phyloP scores from a whole-genome alignment of 805 yeast species.

The Nakazawaea sp. region DNA sequence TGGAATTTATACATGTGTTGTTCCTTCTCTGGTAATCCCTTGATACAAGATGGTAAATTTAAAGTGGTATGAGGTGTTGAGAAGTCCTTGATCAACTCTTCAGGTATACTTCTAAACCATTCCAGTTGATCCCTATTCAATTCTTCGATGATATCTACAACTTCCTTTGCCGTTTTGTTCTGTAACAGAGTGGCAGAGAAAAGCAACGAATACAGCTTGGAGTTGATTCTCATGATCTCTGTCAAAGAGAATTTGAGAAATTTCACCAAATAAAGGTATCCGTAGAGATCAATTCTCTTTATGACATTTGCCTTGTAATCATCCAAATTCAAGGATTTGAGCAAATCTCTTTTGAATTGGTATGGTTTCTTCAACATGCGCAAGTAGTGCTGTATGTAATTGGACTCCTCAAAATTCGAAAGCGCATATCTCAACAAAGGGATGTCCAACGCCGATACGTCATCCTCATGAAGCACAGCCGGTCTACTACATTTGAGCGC shows the following conservation, averaged over 20 bases:
- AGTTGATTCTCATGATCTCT: constrained; percentile 1
- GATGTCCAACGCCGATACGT: constrained; percentile 23
- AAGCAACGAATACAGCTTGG: constrained; percentile 19
- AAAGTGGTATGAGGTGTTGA: neutral
- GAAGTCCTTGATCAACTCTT: constrained; percentile 14
- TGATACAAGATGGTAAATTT: neutral
- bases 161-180: constrained; percentile 14
- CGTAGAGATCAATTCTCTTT: neutral
- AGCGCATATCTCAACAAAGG: constrained; percentile 4
- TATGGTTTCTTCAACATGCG: neutral
- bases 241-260: neutral
- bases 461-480: constrained; percentile 34
- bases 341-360: neutral
- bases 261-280: neutral
- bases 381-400: neutral
- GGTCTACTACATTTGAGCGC: constrained; percentile 43
- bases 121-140: constrained; percentile 19
- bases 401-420: neutral
- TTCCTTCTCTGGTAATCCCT: neutral
- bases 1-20: neutral
- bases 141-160: constrained; percentile 10
- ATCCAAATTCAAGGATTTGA: neutral
- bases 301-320: neutral
- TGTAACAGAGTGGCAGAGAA: constrained; percentile 22
- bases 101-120: constrained; percentile 23